Percentiles rank a stretch among this genome's conserved stretches.
These are phyloP conservation scores for Pythium utonaiense DNA, from an alignment of 352 stramenopile genomes.

Conservation along the genomic window DNA sequence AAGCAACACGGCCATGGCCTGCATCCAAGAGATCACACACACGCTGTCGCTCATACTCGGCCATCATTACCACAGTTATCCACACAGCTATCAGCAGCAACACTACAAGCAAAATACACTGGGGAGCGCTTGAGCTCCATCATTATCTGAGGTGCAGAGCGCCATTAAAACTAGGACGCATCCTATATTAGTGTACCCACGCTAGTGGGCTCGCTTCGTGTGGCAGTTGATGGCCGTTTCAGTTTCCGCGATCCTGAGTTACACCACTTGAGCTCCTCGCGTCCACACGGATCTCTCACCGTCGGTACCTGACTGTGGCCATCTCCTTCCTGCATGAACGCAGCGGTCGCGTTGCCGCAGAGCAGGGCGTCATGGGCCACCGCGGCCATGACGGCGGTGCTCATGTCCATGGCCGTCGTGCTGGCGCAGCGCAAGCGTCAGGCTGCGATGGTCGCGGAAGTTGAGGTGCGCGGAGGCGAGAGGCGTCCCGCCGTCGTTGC, in stretches of 20 bases:
- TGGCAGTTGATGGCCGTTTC: conserved; percentile 1
- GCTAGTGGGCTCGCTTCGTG: not conserved
- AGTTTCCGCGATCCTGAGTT: conserved; percentile 2
- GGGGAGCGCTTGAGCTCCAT: too few species aligned
- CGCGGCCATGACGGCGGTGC: conserved; percentile 23
- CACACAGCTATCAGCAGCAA: not conserved
- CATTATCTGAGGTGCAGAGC: too few species aligned
- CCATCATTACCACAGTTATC: too few species aligned
- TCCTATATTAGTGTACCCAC: not conserved
- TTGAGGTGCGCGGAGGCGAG: not conserved
- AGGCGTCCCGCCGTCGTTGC: not conserved
- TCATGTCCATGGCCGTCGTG: conserved; percentile 35
- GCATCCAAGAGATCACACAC: too few species aligned
- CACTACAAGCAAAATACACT: too few species aligned
- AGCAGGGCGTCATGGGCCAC: conserved; percentile 30
- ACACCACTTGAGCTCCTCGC: not conserved
- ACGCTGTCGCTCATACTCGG: too few species aligned
- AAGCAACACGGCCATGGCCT: too few species aligned
- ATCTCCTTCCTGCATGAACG: conserved; percentile 1
- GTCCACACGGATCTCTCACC: not conserved
- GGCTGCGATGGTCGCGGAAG: not conserved
- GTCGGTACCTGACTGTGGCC: too few species aligned
- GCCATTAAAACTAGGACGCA: not conserved
- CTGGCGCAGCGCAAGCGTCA: conserved; percentile 21
- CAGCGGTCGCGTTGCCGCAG: conserved; percentile 2